Conservation (phyloP, 768 basidiomycete species). For the Dioszegia crocea region DNA sequence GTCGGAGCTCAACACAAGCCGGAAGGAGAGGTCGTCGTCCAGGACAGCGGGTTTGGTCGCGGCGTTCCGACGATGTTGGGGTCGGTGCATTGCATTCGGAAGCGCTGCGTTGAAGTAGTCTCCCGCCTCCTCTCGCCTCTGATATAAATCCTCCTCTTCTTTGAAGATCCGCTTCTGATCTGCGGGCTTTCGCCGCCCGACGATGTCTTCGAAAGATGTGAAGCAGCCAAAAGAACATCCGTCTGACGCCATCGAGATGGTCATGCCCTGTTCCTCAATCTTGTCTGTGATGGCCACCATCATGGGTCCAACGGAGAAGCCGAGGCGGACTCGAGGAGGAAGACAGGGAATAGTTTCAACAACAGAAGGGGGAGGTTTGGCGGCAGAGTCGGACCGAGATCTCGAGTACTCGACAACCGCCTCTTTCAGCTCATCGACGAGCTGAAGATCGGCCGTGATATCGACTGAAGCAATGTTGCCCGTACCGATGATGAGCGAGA, state of each 20-base stretch:
- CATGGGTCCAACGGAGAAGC: slow-evolving; percentile 30
- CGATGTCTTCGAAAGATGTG: slow-evolving; percentile 27
- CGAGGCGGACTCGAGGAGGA: slow-evolving; percentile 36
- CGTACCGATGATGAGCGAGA: slow-evolving; percentile 27
- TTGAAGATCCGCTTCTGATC: slow-evolving; percentile 23
- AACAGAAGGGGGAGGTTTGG: not conserved
- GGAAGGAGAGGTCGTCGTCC: slow-evolving; percentile 28
- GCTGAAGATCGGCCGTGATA: slow-evolving; percentile 30
- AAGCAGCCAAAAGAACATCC: slow-evolving; percentile 33
- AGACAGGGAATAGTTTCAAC: slow-evolving; percentile 10
- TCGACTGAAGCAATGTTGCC: slow-evolving; percentile 28
- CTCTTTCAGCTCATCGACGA: slow-evolving; percentile 26
- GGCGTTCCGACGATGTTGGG: slow-evolving; percentile 17
- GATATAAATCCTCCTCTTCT: slow-evolving; percentile 26
- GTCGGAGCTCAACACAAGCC: slow-evolving; percentile 18
- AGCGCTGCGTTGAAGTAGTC: slow-evolving; percentile 18
- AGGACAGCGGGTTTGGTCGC: slow-evolving; percentile 12
- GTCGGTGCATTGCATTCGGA: slow-evolving; percentile 25
- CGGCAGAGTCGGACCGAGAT: not conserved
- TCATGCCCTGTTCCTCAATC: slow-evolving; percentile 22
- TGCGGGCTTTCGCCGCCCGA: slow-evolving; percentile 22
- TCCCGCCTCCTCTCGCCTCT: slow-evolving; percentile 12
- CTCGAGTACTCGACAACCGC: slow-evolving; percentile 18
- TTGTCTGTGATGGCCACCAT: slow-evolving; percentile 29
- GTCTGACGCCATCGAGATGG: slow-evolving; percentile 26